These are phyloP conservation scores for Aspergillus bridgeri DNA, from an alignment of 495 filamentous ascomycete genomes.

Conservation along the genomic window DNA sequence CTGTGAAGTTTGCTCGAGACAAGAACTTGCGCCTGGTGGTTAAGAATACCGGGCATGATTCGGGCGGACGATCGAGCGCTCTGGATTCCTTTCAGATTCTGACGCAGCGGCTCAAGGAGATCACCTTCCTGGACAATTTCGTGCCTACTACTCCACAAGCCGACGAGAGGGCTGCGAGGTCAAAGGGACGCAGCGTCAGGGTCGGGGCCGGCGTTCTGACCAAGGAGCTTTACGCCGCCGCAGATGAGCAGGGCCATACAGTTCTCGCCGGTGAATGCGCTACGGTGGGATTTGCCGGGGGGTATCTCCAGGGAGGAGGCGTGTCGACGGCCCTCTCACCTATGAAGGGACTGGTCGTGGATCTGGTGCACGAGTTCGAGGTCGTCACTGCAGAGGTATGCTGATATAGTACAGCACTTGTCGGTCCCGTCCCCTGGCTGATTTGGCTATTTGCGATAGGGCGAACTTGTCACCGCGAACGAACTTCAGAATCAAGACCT, in stretches of 20 bases:
- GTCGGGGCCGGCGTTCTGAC: background rate
- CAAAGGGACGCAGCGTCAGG: conserved; percentile 2
- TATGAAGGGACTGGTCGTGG: conserved; percentile 13
- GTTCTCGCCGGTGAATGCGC: conserved; percentile 6
- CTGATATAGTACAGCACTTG: conserved; percentile 2
- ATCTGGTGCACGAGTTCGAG: conserved; percentile 13
- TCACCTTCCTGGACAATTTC: conserved; percentile 25
- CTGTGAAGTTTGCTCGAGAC: conserved; percentile 43
- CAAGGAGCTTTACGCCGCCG: conserved; percentile 33
- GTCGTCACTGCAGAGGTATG: conserved; percentile 43
- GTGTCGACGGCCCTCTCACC: no score
- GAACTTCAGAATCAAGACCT: conserved; percentile 47
- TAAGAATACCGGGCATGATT: conserved; percentile 62
- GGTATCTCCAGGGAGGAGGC: conserved; percentile 15
- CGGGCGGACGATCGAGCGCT: conserved; percentile 45
- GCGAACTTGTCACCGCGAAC: conserved; percentile 44
- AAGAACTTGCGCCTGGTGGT: conserved; percentile 51
- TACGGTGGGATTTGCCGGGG: conserved; percentile 17
- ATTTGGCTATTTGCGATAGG: conserved; percentile 11
- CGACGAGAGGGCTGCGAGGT: no score
- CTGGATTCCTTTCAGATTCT: conserved; percentile 45
- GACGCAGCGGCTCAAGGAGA: conserved; percentile 40
- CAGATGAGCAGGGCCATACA: background rate
- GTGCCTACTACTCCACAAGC: no score
- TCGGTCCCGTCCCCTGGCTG: background rate